A percentile compares a stretch with the other conserved stretches of the same genome.
These are phyloP conservation scores for Maudiozyma serrabonitensis DNA, from an alignment of 805 yeast genomes.

Conservation along the genomic window DNA sequence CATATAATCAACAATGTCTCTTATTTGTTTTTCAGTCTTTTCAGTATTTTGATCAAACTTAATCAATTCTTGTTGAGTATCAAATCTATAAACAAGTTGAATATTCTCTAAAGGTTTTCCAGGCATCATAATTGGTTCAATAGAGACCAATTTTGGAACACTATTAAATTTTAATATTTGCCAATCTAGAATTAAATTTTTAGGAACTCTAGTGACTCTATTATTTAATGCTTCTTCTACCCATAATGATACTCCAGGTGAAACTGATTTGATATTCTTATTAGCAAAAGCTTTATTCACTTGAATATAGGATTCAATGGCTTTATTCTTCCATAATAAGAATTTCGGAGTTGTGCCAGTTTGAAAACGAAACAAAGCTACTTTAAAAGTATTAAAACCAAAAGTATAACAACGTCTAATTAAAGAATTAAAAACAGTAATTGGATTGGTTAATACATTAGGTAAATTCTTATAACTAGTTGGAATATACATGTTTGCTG, in stretches of 20 bases:
- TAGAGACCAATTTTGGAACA: conserved; percentile 62
- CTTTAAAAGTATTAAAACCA: conserved; percentile 59
- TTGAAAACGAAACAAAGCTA: conserved; percentile 59
- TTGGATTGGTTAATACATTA: conserved; percentile 34
- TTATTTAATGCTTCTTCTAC: conserved; percentile 48
- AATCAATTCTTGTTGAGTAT: conserved; percentile 51
- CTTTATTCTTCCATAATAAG: conserved; percentile 74
- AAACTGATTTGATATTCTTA: conserved; percentile 39
- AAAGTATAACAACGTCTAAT: conserved; percentile 52
- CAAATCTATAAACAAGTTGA: conserved; percentile 53
- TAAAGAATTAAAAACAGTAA: conserved; percentile 35
- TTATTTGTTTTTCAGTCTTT: conserved; percentile 37
- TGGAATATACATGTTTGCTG: conserved; percentile 42
- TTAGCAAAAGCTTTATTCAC: conserved; percentile 77
- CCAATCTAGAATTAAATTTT: conserved; percentile 58
- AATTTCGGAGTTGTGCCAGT: conserved; percentile 60
- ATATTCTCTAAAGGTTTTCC: conserved; percentile 44
- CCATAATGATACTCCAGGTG: conserved; percentile 45
- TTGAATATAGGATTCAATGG: conserved; percentile 64
- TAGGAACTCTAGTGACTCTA: conserved; percentile 49
- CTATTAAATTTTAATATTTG: conserved; percentile 58
- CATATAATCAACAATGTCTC: conserved; percentile 50
- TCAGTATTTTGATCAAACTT: conserved; percentile 37
- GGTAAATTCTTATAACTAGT: conserved; percentile 40
- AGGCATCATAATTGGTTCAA: conserved; percentile 57